Base-by-base conservation (phyloP, 1,284 basidiomycete genomes). In the Laetiporus sulphureus region DNA sequence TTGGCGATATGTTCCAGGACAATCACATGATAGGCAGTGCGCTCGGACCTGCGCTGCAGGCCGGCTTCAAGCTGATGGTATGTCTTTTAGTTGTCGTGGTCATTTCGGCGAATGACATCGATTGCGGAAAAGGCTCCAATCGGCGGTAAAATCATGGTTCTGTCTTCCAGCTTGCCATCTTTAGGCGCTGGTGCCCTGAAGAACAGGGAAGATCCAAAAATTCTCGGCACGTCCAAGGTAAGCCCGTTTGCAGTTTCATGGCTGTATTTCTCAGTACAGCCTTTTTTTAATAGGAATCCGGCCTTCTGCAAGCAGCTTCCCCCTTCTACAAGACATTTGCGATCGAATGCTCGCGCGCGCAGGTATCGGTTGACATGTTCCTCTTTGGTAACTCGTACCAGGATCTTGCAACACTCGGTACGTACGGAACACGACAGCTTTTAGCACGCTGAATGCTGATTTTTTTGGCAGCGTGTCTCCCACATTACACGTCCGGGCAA, bases 291-390 rank as follows among this genome's bases (percentile, higher is more conserved):
- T 36, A 87, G 82, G 92, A 96, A 72, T 92, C 89, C 11, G 75
- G 77, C 12, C 69, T 97, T 8, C 73, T 97, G 30, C 91, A 92
- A 68, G 76, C 93, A 13, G 90, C 89, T 0, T 90, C 89, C 24
- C 78, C 86, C 6, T 99, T 97, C 72, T 99, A 98, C 77, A 99
- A 99, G 74, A 93, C 91, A 0, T 98, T 99, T 55, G 92, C 96
- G 15, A 99, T 99, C 60, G 95, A 99, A 56, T 99, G 95, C 64
- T 98, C 95, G 6, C 83, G 95, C 52, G 85, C 89, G 7, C 96
- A 99, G 64, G 89, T 99, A 29, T 94, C 94, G 0, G 94, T 99
- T 42, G 95, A 99, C 64, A 98, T 99, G 95, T 99, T 97, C 83
- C 73, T 99, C 41, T 98, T 97, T 69, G 89, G 88, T 47, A 76